Conservation (phyloP, 2,329 filamentous ascomycete species). For the Cytospora paraplurivora region DNA sequence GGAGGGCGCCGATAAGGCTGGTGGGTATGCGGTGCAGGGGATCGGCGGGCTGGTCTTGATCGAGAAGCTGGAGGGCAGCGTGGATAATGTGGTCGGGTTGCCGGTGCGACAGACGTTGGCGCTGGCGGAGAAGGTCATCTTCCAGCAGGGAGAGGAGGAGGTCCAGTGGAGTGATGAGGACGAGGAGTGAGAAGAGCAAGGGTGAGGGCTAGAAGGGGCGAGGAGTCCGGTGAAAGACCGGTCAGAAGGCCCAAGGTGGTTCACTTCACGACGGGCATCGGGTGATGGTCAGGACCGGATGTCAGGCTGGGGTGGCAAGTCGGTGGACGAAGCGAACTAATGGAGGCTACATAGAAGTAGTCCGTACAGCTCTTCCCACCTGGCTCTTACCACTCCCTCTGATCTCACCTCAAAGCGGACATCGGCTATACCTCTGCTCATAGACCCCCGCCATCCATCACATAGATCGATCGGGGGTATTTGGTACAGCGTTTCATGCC, state of each 20-base stretch:
- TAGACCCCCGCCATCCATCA: not conserved
- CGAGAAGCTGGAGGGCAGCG: conserved; percentile 83
- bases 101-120: conserved; percentile 77
- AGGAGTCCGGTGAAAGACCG: too few species aligned
- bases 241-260: too few species aligned
- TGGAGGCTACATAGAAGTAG: too few species aligned
- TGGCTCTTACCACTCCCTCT: not conserved
- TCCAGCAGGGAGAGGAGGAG: conserved; percentile 69
- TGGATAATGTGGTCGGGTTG: conserved; percentile 93
- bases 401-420: not conserved
- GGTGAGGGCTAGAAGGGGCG: too few species aligned
- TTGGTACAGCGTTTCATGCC: conserved; percentile 19
- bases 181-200: conserved; percentile 1
- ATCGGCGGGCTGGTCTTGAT: conserved; percentile 83
- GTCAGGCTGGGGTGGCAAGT: not conserved
- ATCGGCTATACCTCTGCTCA: conserved; percentile 2
- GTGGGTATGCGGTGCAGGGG: conserved; percentile 93
- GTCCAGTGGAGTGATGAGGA: conserved; percentile 46
- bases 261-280: not conserved
- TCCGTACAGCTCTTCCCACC: not conserved
- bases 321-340: not conserved
- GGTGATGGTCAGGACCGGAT: not conserved
- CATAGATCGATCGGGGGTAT: not conserved
- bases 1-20: conserved; percentile 94
- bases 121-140: conserved; percentile 86